These are phyloP conservation scores for Fraxinus pennsylvanica DNA, from an alignment of 257 asterid genomes.

Conservation along the genomic window DNA sequence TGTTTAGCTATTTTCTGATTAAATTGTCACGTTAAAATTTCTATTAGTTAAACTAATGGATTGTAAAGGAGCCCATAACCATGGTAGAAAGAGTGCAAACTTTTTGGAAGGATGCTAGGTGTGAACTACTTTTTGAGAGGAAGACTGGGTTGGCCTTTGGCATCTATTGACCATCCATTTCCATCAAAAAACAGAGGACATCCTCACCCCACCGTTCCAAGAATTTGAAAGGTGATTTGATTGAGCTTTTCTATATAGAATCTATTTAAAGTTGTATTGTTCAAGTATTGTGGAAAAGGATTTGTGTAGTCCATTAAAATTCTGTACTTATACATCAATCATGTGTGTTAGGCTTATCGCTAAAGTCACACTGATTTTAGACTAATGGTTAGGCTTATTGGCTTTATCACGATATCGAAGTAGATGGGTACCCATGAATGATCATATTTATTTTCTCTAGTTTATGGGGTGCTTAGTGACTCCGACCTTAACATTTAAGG, in stretches of 20 bases:
- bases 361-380: not conserved
- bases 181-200: not conserved
- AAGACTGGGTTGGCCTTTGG: conserved; percentile 24
- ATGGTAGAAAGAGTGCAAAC: too few relatives aligned
- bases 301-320: not conserved
- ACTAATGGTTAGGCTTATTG: not conserved
- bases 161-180: conserved; percentile 33
- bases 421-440: too few relatives aligned
- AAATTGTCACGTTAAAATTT: too few relatives aligned
- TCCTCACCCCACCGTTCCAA: conserved; percentile 40
- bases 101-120: conserved; percentile 29
- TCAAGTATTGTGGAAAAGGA: too few relatives aligned
- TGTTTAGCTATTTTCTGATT: too few relatives aligned
- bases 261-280: not conserved
- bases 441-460: too few relatives aligned
- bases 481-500: not conserved
- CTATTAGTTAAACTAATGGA: too few relatives aligned
- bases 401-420: not conserved
- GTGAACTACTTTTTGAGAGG: conserved; percentile 24
- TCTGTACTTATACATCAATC: too few relatives aligned
- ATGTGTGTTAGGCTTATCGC: too few relatives aligned
- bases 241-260: not conserved
- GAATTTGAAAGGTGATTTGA: not conserved
- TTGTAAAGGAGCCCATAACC: too few relatives aligned
- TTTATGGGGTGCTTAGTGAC: not conserved